Evolutionary conservation across 2,329 filamentous ascomycete genomes (phyloP).

Genomic region (Arthroderma sp.): DNA sequence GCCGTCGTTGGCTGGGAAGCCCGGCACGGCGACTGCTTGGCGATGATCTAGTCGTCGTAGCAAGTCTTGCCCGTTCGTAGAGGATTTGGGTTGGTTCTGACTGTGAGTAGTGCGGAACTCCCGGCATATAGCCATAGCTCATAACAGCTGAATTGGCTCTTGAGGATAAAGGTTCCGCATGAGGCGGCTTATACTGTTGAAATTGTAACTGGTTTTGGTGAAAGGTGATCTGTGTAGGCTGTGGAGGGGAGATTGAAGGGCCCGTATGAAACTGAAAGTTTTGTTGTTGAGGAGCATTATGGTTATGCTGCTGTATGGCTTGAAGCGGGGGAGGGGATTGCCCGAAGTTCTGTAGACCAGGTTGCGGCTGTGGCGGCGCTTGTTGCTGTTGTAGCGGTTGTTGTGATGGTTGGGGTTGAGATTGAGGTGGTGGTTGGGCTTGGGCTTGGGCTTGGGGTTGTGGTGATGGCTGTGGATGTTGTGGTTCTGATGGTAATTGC

Average conservation of each 20-base stretch:
- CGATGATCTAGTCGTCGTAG: conserved; percentile 42
- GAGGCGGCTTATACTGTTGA: conserved; percentile 28
- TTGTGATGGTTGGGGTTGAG: conserved; percentile 6
- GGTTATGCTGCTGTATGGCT: conserved; percentile 5
- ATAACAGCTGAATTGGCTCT: conserved; percentile 22
- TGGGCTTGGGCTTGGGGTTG: conserved; percentile 14
- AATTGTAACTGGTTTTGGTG: conserved; percentile 30
- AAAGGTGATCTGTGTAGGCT: conserved; percentile 37
- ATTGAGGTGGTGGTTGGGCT: conserved; percentile 13
- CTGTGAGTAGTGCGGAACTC: conserved; percentile 34
- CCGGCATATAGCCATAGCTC: conserved; percentile 33
- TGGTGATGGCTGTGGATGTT: conserved; percentile 12
- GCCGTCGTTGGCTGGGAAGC: conserved; percentile 49
- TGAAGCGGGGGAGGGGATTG: conserved; percentile 1
- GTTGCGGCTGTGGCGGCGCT: conserved; percentile 2
- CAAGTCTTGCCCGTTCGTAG: conserved; percentile 44
- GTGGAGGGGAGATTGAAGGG: conserved; percentile 69
- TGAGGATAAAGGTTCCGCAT: conserved; percentile 15
- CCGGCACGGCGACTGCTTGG: conserved; percentile 40
- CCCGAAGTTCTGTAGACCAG: too few species aligned
- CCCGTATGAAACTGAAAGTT: conserved; percentile 36
- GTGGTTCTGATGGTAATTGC: conserved; percentile 6
- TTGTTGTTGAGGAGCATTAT: background rate
- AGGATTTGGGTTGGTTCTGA: conserved; percentile 42
- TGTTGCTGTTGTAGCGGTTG: conserved; percentile 5